Evolutionary conservation across 2,329 filamentous ascomycete genomes (phyloP), one percentile per base, ranked within the genome.

Genomic region (Cladosporium sp.): DNA sequence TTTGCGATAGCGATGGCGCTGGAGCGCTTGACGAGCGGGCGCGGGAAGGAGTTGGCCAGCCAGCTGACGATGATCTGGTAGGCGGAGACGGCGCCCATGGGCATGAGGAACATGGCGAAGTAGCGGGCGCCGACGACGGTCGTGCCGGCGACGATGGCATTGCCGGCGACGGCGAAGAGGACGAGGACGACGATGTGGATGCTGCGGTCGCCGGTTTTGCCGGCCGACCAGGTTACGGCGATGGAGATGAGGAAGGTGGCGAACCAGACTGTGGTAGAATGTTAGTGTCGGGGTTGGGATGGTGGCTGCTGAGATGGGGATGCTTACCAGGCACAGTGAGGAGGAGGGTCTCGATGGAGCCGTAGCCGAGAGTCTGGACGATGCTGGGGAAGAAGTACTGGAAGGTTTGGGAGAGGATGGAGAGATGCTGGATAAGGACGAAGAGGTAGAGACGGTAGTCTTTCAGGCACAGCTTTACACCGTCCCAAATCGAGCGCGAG

Each of bases 351-450:
- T 72, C 68, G 43, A 81, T 77, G 22, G 67, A 74, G 9, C 72
- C 71, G 63, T 80, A 85, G 0, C 81, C 79, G 0, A 86, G 73
- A 0, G 80, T 83, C 42, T 80, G 74, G 1, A 85, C 78, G 34
- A 86, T 82, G 0, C 76, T 80, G 0, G 83, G 83, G 67, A 85
- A 85, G 69, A 84, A 85, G 63, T 84, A 84, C 43, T 82, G 79
- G 60, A 84, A 83, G 1, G 77, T 79, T 60, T 81, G 77, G 0
- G 74, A 73, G 1, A 79, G 66, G 11, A 80, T 58, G 28, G 71
- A 76, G 16, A 73, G 60, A 51, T 81, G 78, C 61, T 82, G 78
- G 2, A 82, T 66, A 14, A 81, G 66, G 1, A 78, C 71, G 49
- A 82, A 80, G 1, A 81, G 56, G 56, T 79, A 81, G 0, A 81